A percentile compares a stretch with the other conserved stretches of the same genome.
phyloP scores from a whole-genome alignment of 2,329 filamentous ascomycete species.

The Curvularia sp. region DNA sequence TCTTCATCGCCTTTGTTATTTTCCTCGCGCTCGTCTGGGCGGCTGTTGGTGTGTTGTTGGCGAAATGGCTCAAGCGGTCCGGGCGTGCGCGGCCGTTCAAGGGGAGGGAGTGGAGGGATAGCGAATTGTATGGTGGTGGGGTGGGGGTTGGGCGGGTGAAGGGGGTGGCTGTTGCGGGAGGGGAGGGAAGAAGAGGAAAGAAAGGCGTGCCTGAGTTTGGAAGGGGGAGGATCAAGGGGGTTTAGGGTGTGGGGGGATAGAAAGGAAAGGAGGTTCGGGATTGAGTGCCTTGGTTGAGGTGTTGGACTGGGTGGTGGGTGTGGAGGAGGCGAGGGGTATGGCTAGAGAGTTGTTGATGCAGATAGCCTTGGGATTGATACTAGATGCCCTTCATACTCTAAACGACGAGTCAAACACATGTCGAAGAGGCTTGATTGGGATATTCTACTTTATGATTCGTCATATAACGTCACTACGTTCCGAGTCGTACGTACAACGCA shows the following conservation, averaged over 20 bases:
- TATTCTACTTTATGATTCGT: too few species aligned
- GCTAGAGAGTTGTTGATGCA: too few species aligned
- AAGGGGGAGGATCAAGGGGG: constrained; percentile 27
- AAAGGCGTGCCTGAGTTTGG: constrained; percentile 21
- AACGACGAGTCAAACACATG: too few species aligned
- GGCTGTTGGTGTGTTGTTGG: constrained; percentile 26
- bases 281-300: neutral
- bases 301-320: too few species aligned
- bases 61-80: constrained; percentile 30
- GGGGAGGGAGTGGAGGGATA: constrained; percentile 12
- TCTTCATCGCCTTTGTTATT: constrained; percentile 27
- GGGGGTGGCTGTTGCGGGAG: neutral
- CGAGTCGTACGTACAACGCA: neutral
- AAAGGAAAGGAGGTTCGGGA: too few species aligned
- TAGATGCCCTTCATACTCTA: too few species aligned
- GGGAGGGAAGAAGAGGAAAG: constrained; percentile 9
- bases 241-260: constrained; percentile 12
- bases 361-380: too few species aligned
- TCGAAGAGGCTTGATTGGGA: too few species aligned
- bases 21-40: constrained; percentile 28
- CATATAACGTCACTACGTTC: neutral
- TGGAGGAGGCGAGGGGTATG: too few species aligned
- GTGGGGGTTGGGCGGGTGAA: constrained; percentile 19
- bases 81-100: constrained; percentile 25
- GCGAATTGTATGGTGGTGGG: constrained; percentile 18